Evolutionary conservation across 1,284 basidiomycete species (phyloP), one percentile per base, ranked within the genome.

Genomic region (Melampsora americana): DNA sequence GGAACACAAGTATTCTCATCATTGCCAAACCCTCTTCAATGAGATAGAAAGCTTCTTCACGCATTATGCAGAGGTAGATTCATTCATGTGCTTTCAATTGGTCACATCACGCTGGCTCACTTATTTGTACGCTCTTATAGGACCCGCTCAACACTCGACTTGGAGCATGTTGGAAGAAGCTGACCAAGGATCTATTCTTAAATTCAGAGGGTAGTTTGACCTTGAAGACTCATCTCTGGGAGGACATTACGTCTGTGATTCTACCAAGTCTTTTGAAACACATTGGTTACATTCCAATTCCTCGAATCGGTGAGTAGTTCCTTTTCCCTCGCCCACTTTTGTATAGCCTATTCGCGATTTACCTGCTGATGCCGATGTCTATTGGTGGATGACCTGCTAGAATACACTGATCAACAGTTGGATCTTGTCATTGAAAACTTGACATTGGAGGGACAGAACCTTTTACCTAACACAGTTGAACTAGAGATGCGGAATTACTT

Each of bases 341-440:
- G n/a, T n/a, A 56, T 28, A 2, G 1, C 53, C 5, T 14, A 1
- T 78, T 80, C 77, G 72, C 79, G 48, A 28, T 44, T 68, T 60
- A n/a, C 16, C 16, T 66, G 11, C 32, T 72, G 23, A 20, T 72
- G 26, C 12, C 62, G 23, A 20, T 72, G 26, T 4, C 62, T n/a
- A n/a, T 66, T 61, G 30, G 6, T 42, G 39, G 11, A 42, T 70
- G 20, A 28, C 0, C 89, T 92, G 64, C 89, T 93, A 83, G 93
- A 96, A 84, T 95, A 93, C 85, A 89, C 89, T n/a, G 92, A 94
- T 82, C 89, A 90, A 68, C 83, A 87, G n/a, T 83, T 93, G 78
- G 93, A 95, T 80, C 86, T 95, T 68, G 92, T 96, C 77, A 88
- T 97, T 78, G 95, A 98, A 86, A 95, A 97, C 84, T 87, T 97